A percentile compares a stretch with the other conserved stretches of the same genome.
These are phyloP conservation scores for Plicaturopsis crispa DNA, from an alignment of 768 basidiomycete species.

Conservation along the genomic window DNA sequence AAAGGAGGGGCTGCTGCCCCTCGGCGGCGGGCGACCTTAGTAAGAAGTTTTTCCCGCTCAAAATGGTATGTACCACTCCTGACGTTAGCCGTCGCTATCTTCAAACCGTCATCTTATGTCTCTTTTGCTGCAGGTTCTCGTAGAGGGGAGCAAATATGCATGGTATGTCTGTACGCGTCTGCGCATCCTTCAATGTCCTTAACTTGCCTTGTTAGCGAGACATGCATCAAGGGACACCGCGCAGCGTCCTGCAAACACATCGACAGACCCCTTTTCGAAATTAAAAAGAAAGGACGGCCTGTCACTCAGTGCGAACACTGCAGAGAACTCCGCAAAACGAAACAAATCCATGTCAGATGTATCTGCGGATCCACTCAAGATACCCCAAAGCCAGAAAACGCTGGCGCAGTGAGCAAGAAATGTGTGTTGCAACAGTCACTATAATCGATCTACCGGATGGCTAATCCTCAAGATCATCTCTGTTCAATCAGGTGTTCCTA, in stretches of 20 bases:
- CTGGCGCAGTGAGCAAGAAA: conserved; percentile 46
- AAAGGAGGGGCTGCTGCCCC: too few species aligned
- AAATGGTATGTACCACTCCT: too few species aligned
- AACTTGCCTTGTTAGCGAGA: conserved; percentile 46
- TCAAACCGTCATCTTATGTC: too few species aligned
- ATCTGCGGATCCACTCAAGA: conserved; percentile 17
- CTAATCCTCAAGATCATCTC: conserved; percentile 39
- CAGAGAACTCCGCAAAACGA: conserved; percentile 36
- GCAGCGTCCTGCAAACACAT: conserved; percentile 85
- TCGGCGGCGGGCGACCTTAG: too few species aligned
- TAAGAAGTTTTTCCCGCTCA: too few species aligned
- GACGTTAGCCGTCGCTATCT: too few species aligned
- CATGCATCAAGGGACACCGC: conserved; percentile 92
- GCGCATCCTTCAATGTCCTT: conserved; percentile 2
- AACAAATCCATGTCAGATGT: conserved; percentile 39
- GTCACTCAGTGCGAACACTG: conserved; percentile 42
- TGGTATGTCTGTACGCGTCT: conserved; percentile 43
- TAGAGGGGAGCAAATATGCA: conserved; percentile 75
- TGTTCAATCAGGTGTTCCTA: conserved; percentile 37
- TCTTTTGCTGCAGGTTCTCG: conserved; percentile 45
- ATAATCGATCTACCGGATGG: conserved; percentile 15
- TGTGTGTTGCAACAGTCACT: conserved; percentile 36
- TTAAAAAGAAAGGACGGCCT: conserved; percentile 57
- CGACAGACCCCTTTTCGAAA: conserved; percentile 81
- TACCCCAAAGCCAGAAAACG: conserved; percentile 25